Conservation (phyloP, 805 yeast species). For the Alloascoidea africana region DNA sequence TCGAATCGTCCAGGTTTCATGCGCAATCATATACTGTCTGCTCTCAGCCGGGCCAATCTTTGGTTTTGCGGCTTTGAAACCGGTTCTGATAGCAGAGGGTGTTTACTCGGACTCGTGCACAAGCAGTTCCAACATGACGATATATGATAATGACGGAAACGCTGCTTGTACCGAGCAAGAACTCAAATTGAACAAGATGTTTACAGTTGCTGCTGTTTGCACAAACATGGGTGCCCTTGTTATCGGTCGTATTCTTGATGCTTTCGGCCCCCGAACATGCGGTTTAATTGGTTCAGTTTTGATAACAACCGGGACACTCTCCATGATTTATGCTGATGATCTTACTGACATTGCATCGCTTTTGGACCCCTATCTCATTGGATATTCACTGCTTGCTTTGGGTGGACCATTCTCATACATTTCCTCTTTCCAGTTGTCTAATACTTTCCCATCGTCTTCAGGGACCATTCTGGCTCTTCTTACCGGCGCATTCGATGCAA, state of each 20-base stretch:
- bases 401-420: constrained; percentile 94
- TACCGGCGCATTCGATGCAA: constrained; percentile 90
- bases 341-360: constrained; percentile 12
- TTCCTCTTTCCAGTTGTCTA: constrained; percentile 80
- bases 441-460: constrained; percentile 68
- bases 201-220: constrained; percentile 74
- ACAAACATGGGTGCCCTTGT: constrained; percentile 74
- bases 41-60: constrained; percentile 88
- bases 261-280: constrained; percentile 65
- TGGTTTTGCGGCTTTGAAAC: constrained; percentile 92
- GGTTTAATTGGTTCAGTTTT: constrained; percentile 60
- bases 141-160: constrained; percentile 7
- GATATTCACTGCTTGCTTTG: constrained; percentile 64
- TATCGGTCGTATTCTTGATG: constrained; percentile 70
- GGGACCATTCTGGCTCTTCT: constrained; percentile 70
- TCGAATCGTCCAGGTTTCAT: constrained; percentile 38
- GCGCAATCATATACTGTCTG: constrained; percentile 80
- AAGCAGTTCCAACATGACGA: constrained; percentile 9
- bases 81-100: constrained; percentile 62
- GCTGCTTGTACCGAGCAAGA: constrained; percentile 60
- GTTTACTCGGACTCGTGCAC: constrained; percentile 54
- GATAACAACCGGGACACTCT: constrained; percentile 37
- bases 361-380: constrained; percentile 55
- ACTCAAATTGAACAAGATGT: constrained; percentile 63
- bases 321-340: constrained; percentile 24